Conservation (phyloP, 2,329 filamentous ascomycete genomes). For the Fusarium setosum region DNA sequence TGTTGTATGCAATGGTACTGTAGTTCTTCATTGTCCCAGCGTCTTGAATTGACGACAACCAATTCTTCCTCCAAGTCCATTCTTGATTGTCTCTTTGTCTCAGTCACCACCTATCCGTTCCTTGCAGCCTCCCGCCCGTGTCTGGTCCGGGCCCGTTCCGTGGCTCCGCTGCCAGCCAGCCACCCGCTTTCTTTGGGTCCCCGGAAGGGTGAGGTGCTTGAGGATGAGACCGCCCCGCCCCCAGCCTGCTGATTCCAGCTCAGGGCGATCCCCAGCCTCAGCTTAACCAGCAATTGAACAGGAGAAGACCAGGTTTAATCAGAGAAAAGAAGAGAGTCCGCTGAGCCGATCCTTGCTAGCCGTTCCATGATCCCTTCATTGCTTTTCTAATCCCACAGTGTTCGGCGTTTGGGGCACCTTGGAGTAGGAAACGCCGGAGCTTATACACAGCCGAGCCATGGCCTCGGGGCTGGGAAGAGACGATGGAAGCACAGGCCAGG, state of each 20-base stretch:
- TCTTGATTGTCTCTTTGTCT: background rate
- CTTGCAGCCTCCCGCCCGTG: slow-evolving; percentile 20
- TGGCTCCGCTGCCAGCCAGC: slow-evolving; percentile 36
- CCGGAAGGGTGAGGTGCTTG: slow-evolving; percentile 3
- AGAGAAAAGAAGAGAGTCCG: slow-evolving; percentile 21
- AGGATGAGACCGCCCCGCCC: slow-evolving; percentile 30
- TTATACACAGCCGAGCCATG: slow-evolving; percentile 4
- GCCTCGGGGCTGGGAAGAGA: slow-evolving; percentile 29
- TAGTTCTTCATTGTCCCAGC: background rate
- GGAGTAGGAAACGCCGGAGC: slow-evolving; percentile 17
- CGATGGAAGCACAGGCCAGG: slow-evolving; percentile 10
- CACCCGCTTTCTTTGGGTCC: slow-evolving; percentile 34
- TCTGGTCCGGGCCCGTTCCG: slow-evolving; percentile 23
- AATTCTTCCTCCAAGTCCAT: background rate
- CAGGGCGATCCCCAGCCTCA: slow-evolving; percentile 34
- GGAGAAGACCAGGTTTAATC: background rate
- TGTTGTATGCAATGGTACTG: background rate
- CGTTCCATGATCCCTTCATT: slow-evolving; percentile 14
- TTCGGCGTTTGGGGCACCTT: slow-evolving; percentile 23
- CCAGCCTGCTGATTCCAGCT: slow-evolving; percentile 25
- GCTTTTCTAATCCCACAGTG: slow-evolving; percentile 11
- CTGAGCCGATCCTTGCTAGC: slow-evolving; percentile 35
- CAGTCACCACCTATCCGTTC: slow-evolving; percentile 17
- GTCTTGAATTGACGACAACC: background rate
- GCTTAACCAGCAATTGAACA: background rate